Conservation (phyloP, 768 basidiomycete genomes). For the Tephrocybe sp. region DNA sequence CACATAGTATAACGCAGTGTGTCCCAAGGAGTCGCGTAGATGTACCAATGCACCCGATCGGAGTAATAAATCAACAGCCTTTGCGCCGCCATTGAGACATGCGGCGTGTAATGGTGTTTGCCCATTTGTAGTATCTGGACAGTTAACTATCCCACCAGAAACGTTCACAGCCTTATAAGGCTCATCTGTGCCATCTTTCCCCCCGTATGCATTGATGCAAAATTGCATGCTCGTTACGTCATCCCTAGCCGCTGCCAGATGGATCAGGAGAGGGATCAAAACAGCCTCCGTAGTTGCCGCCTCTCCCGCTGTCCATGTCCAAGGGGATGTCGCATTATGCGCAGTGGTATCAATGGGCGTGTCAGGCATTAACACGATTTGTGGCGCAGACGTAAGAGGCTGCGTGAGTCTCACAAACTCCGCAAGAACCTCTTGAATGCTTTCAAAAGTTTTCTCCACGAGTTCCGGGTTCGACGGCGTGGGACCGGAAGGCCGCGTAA, state of each 20-base stretch:
- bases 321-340: conserved; percentile 57
- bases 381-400: conserved; percentile 32
- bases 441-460: conserved; percentile 52
- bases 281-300: conserved; percentile 67
- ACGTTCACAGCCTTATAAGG: conserved; percentile 37
- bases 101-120: conserved; percentile 80
- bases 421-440: conserved; percentile 62
- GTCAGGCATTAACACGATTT: conserved; percentile 37
- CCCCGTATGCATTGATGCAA: conserved; percentile 46
- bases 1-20: conserved; percentile 84
- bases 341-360: conserved; percentile 33
- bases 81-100: conserved; percentile 61
- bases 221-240: conserved; percentile 63
- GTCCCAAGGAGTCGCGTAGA: conserved; percentile 74
- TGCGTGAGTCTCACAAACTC: conserved; percentile 68
- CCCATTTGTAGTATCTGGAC: conserved; percentile 67
- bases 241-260: conserved; percentile 73
- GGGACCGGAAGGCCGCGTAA: conserved; percentile 55
- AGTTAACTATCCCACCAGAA: conserved; percentile 73
- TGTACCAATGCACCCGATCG: conserved; percentile 81
- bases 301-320: conserved; percentile 81
- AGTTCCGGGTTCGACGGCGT: conserved; percentile 41
- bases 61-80: conserved; percentile 50
- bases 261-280: conserved; percentile 75
- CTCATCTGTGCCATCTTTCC: conserved; percentile 22